Evolutionary conservation across 2,329 filamentous ascomycete species (phyloP).

Genomic region (Fusarium miscanthi): DNA sequence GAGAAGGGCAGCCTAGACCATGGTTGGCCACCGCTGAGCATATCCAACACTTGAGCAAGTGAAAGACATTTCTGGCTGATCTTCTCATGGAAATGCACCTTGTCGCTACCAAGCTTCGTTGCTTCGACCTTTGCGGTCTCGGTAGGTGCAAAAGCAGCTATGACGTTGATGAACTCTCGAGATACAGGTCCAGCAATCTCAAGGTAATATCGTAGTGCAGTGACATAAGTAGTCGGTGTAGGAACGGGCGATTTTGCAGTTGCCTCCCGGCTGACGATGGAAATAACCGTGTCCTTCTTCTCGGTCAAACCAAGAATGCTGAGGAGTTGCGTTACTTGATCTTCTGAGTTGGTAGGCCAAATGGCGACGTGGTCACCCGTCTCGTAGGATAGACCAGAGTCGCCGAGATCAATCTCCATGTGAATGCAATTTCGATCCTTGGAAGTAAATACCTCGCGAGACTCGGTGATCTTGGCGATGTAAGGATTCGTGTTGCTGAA

Average conservation of each 20-base stretch:
- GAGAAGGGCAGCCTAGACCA: neutral
- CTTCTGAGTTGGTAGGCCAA: neutral
- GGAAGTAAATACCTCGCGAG: neutral
- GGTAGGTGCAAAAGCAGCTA: neutral
- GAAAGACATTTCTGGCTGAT: neutral
- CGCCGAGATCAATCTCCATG: neutral
- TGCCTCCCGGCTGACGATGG: neutral
- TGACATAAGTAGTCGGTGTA: slow-evolving; percentile 5
- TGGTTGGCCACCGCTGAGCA: neutral
- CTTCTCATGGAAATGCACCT: neutral
- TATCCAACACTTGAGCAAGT: neutral
- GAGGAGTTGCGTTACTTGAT: neutral
- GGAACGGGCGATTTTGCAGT: neutral
- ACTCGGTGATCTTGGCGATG: neutral
- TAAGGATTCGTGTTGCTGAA: neutral
- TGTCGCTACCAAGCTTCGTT: neutral
- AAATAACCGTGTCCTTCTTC: neutral
- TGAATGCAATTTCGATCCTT: neutral
- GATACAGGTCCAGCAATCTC: slow-evolving; percentile 16
- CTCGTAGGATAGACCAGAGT: neutral
- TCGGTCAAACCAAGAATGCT: neutral
- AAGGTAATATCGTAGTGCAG: neutral
- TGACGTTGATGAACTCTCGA: neutral
- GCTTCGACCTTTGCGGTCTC: neutral
- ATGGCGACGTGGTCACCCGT: neutral